Evolutionary conservation across 2,329 filamentous ascomycete genomes (phyloP).

Genomic region (Huntiella bhutanensis): DNA sequence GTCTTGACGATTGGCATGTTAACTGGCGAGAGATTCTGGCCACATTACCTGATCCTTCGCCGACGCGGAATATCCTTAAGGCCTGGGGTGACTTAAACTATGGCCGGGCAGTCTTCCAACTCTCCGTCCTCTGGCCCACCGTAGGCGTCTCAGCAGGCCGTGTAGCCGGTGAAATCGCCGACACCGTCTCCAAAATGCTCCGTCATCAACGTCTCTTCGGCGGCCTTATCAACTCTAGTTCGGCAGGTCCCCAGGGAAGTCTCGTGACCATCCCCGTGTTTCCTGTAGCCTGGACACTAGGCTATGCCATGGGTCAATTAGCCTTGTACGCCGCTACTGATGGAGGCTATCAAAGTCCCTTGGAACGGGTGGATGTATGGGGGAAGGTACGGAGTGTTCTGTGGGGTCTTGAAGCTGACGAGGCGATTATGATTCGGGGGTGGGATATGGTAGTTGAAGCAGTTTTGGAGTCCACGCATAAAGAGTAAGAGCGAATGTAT

Average conservation of each 20-base stretch:
- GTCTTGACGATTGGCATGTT: slow-evolving; percentile 4
- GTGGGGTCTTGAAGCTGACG: neutral
- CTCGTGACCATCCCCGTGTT: neutral
- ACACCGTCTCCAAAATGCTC: neutral
- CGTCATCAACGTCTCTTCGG: slow-evolving; percentile 3
- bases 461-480: neutral
- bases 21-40: neutral
- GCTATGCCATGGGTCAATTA: neutral
- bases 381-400: neutral
- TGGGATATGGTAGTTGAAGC: neutral
- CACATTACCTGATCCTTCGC: neutral
- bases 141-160: neutral
- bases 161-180: neutral
- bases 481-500: neutral
- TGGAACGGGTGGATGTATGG: neutral
- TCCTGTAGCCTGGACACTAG: neutral
- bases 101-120: neutral
- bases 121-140: slow-evolving; percentile 2
- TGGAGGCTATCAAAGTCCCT: neutral
- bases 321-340: neutral
- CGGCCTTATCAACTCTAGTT: neutral
- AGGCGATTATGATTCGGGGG: slow-evolving; percentile 1
- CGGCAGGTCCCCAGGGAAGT: neutral
- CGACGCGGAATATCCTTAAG: neutral
- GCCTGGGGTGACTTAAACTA: slow-evolving; percentile 3